Conservation (phyloP, 2,329 filamentous ascomycete species). For the Cercospora brassicicola region DNA sequence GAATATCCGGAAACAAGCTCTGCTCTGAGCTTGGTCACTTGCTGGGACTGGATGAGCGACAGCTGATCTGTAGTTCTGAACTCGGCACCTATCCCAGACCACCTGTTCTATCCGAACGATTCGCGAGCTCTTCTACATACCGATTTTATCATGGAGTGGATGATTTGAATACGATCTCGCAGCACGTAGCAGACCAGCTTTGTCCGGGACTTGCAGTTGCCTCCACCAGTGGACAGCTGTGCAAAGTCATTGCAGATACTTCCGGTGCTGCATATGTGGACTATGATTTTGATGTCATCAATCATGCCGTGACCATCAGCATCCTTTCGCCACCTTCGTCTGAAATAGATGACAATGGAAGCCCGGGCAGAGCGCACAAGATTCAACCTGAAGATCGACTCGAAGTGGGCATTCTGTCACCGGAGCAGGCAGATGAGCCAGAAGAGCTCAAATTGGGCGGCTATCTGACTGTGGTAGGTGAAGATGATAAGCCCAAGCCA, state of each 20-base stretch:
- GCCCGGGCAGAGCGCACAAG: not conserved
- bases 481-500: conserved; percentile 68
- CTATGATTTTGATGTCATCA: conserved; percentile 71
- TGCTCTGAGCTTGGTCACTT: conserved; percentile 60
- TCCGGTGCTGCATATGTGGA: conserved; percentile 58
- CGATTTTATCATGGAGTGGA: conserved; percentile 71
- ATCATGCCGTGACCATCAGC: conserved; percentile 63
- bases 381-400: conserved; percentile 42
- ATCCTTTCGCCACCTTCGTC: conserved; percentile 12
- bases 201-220: conserved; percentile 35
- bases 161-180: conserved; percentile 53
- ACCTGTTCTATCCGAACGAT: conserved; percentile 57
- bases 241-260: conserved; percentile 16
- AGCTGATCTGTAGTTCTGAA: conserved; percentile 44
- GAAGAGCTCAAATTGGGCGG: conserved; percentile 79
- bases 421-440: conserved; percentile 61
- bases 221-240: conserved; percentile 13
- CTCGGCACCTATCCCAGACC: conserved; percentile 43
- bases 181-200: not conserved
- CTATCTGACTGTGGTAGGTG: conserved; percentile 73
- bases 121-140: conserved; percentile 61
- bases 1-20: conserved; percentile 42
- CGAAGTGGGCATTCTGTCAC: conserved; percentile 77
- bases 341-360: not conserved
- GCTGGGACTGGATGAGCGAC: conserved; percentile 59